phyloP scores from a whole-genome alignment of 257 asterid species.

The Rehmannia glutinosa region DNA sequence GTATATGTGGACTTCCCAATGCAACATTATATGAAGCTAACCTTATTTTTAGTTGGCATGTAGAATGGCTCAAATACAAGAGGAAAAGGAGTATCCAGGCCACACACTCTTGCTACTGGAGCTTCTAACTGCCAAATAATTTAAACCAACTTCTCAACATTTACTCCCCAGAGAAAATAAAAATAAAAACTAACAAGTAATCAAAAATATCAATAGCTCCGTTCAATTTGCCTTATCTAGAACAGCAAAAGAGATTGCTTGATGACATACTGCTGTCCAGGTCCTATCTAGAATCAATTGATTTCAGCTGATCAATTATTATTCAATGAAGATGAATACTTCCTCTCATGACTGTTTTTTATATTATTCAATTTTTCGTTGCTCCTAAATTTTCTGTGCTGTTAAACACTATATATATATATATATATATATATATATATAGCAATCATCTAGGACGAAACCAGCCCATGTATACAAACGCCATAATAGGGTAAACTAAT shows the following conservation, averaged over 20 bases:
- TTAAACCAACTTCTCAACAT: neutral
- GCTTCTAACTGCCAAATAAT: slow-evolving; percentile 90
- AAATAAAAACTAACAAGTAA: neutral
- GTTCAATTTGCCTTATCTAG: neutral
- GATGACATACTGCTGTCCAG: no score
- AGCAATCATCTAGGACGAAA: no score
- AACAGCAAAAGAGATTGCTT: no score
- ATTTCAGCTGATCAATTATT: neutral
- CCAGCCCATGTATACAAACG: no score
- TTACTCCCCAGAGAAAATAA: neutral
- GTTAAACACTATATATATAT: no score
- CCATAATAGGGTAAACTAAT: no score
- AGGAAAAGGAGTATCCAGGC: slow-evolving; percentile 93
- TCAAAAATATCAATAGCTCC: neutral
- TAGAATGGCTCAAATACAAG: slow-evolving; percentile 93
- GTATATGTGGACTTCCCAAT: neutral
- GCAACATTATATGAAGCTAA: slow-evolving; percentile 6
- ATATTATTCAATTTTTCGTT: neutral
- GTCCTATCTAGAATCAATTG: no score
- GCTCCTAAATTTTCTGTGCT: no score
- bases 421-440: no score
- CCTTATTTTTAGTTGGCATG: slow-evolving; percentile 94
- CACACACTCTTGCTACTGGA: slow-evolving; percentile 91
- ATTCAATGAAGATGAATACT: neutral
- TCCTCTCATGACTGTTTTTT: neutral